phyloP scores from a whole-genome alignment of 169 alveolate genomes.

The Plasmodium gallinaceum region DNA sequence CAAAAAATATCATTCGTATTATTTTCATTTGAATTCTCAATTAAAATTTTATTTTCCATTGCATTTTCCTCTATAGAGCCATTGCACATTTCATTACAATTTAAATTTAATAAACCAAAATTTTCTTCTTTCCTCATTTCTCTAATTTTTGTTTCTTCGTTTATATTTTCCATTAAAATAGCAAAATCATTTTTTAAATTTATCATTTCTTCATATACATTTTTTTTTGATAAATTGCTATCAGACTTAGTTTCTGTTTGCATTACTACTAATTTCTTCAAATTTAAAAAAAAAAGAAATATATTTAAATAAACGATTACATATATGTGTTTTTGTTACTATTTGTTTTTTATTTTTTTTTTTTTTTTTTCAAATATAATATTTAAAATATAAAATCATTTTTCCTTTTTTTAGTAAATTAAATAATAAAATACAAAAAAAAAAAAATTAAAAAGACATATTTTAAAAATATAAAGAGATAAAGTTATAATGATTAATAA shows the following conservation, averaged over 20 bases:
- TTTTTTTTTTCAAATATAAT: too few relatives aligned
- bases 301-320: not conserved
- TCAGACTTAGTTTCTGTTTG: conserved; percentile 13
- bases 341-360: too few relatives aligned
- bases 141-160: conserved; percentile 6
- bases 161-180: conserved; percentile 11
- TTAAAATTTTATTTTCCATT: not conserved
- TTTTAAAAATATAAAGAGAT: too few relatives aligned
- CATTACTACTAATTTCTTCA: not conserved
- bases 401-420: too few relatives aligned
- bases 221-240: conserved; percentile 10
- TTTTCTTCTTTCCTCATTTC: conserved; percentile 32
- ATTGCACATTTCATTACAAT: conserved; percentile 2
- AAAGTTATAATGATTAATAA: too few relatives aligned
- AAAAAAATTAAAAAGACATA: not conserved
- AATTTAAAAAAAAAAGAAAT: not conserved
- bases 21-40: not conserved
- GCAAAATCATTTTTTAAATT: conserved; percentile 16
- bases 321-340: not conserved
- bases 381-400: too few relatives aligned
- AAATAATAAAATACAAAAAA: not conserved
- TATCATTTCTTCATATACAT: conserved; percentile 6
- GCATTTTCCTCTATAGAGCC: not conserved
- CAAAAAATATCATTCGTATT: not conserved
- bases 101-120: not conserved